phyloP scores from a whole-genome alignment of 768 basidiomycete genomes.

The Mycena sanguinolenta region DNA sequence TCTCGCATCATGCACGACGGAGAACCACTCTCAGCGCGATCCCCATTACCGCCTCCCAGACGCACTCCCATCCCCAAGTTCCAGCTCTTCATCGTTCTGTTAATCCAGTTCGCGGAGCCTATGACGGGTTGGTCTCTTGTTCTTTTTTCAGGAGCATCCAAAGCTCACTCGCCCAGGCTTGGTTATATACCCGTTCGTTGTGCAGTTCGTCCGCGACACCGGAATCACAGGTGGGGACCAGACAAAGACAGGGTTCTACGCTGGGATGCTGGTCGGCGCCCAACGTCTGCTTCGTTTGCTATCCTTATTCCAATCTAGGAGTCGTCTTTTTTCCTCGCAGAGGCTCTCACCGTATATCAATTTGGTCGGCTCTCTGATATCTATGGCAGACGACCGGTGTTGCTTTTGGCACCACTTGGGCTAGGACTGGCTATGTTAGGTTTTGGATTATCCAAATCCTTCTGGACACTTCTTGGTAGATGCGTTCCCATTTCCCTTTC shows the following conservation, averaged over 20 bases:
- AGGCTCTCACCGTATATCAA: constrained; percentile 39
- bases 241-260: constrained; percentile 40
- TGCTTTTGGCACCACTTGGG: constrained; percentile 40
- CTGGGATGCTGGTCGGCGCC: constrained; percentile 39
- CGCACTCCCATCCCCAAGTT: constrained; percentile 10
- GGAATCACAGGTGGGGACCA: constrained; percentile 41
- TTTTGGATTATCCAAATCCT: constrained; percentile 42
- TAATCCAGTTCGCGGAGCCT: neutral
- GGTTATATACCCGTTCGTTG: constrained; percentile 41
- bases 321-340: constrained; percentile 41
- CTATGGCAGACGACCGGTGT: constrained; percentile 43
- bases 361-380: constrained; percentile 44
- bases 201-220: constrained; percentile 40
- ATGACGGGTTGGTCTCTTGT: neutral
- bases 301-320: constrained; percentile 30
- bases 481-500: neutral
- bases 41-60: neutral
- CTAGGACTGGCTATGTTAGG: constrained; percentile 36
- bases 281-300: too few species aligned
- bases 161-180: neutral
- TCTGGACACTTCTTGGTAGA: constrained; percentile 24
- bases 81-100: constrained; percentile 14
- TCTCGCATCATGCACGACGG: neutral
- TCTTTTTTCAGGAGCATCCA: too few species aligned
- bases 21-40: neutral